Evolutionary conservation across 2,329 filamentous ascomycete genomes (phyloP), one percentile per base, ranked within the genome.

Genomic region (Pseudogymnoascus sp.): DNA sequence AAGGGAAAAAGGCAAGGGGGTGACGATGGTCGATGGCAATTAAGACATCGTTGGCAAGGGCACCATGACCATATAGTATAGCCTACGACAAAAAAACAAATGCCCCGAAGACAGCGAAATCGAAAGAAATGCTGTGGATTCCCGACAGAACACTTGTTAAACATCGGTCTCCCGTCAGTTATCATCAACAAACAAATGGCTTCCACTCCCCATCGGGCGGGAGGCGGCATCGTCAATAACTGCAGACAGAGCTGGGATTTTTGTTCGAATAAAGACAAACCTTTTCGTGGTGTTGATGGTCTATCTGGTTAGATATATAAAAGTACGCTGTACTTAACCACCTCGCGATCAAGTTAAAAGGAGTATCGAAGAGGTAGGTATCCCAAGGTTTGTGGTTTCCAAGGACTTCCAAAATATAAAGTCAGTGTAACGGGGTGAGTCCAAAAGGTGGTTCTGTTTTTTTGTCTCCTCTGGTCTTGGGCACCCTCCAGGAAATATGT

Each of bases 41-140:
- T n/a, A 15, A 37, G 57, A 41, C 37, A 30, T 38, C 39, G 58
- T 43, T 60, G 39, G 58, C 58, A 60, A 33, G 37, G 57, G 20
- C 38, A 43, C n/a, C 38, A 43, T 15, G 12, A 43, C 20, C 20
- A 43, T 12, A 15, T 12, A 33, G 3, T 33, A 50, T 50, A 25
- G 43, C 6, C 28, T 53, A 53, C 47, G 18, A 8, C 28, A 33
- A 15, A 33, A 20, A 53, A 33, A 15, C 33, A 20, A 53, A 5
- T 18, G 18, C 18, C n/a, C 47, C 47, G 47, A 53, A 53, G 47
- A 20, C 47, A 15, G 47, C 47, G 47, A 33, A 53, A 53, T 53
- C 47, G 15, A 53, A 53, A 33, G 28, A 53, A 53, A 53, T 35
- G 28, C 47, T 33, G 47, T 53, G 47, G 47, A 53, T 53, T 53